Evolutionary conservation across 768 basidiomycete genomes (phyloP), one percentile per base, ranked within the genome.

Genomic region (Pleurotus salmoneostramineus): DNA sequence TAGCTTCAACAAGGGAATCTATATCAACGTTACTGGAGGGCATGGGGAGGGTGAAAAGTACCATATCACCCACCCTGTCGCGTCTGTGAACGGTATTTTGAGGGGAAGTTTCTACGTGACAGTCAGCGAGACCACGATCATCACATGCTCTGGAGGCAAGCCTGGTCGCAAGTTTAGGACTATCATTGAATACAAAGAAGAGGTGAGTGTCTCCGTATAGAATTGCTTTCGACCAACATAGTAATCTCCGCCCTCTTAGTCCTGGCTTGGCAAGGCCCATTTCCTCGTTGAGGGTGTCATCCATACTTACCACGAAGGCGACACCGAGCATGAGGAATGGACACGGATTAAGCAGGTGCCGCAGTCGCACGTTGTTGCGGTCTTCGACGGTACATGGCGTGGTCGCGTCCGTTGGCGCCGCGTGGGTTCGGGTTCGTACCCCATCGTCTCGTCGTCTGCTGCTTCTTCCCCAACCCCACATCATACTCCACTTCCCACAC

Each of bases 151-250:
- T 15, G 89, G 91, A 4, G 85, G 85, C 2, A 82, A 80, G 58
- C 77, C 78, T 11, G 81, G 78, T 36, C 74, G 80, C 61, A 83
- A 81, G 66, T 85, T 91, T 64, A 80, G 95, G 59, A 80, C 93
- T 3, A 80, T 98, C 63, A 83, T 97, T 58, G 93, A 95, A 65
- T 98, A 96, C 75, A 95, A 94, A 73, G 97, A 99, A 68, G 95
- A 99, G 85, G 91, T 91, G 59, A 45, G 85, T 67, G n/a, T 35
- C 32, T 33, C 12, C 48, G 27, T 40, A 37, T 31, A 27, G 43
- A 50, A 47, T 27, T 21, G 35, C 8, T 43, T 10, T 37, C 10
- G 33, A 11, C 2, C n/a, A 64, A 56, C 44, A 56, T 12, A 43
- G 17, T 50, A n/a, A 37, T 31, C 57, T 56, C 14, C 15, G 7